Percentiles rank a stretch among this genome's conserved stretches.
Conservation (phyloP, 2,329 filamentous ascomycete species). For the Fusarium torreyae region DNA sequence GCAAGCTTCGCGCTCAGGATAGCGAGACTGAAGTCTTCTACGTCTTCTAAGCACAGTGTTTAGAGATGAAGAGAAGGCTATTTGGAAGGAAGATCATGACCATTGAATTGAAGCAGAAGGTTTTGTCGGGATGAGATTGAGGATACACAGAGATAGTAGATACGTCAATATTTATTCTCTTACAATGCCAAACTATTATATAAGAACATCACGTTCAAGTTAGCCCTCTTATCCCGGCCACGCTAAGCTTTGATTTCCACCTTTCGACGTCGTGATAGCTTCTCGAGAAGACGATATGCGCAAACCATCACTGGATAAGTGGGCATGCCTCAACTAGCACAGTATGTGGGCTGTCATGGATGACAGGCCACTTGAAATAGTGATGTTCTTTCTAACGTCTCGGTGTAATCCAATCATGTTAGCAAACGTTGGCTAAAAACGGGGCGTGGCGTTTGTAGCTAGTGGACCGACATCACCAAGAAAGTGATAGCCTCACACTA, state of each 20-base stretch:
- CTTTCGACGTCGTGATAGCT: no score
- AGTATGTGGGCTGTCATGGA: no score
- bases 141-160: slow-evolving; percentile 16
- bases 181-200: background rate
- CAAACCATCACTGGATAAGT: no score
- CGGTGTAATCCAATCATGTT: no score
- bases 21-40: slow-evolving; percentile 50
- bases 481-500: background rate
- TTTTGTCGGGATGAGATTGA: background rate
- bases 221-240: no score
- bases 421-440: background rate
- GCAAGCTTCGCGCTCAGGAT: slow-evolving; percentile 51
- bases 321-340: no score
- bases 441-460: background rate
- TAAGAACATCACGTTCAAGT: background rate
- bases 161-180: slow-evolving; percentile 32
- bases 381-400: no score
- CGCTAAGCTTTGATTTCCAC: no score
- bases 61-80: no score
- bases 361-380: no score
- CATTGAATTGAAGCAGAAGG: fast-evolving
- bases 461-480: background rate
- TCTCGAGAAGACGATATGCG: no score
- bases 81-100: background rate
- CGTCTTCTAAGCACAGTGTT: slow-evolving; percentile 45